A percentile compares a stretch with the other conserved stretches of the same genome.
These are phyloP conservation scores for Vitis vinifera DNA, from an alignment of 164 flowering plant genomes.

Conservation along the genomic window ASM3070453v1 NC_081816.1:21497001-21497500, in stretches of 20 bases:
- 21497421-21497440: conserved; percentile 15
- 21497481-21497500: too few relatives aligned
- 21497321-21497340: conserved; percentile 43
- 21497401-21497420: conserved; percentile 21
- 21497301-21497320: conserved; percentile 38
- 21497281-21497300: conserved; percentile 25
- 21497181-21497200: conserved; percentile 35
- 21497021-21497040: conserved; percentile 38
- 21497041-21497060: conserved; percentile 48
- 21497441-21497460: conserved; percentile 14
- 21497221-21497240: conserved; percentile 42
- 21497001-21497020: conserved; percentile 30
- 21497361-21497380: conserved; percentile 21
- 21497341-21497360: conserved; percentile 46
- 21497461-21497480: too few relatives aligned
- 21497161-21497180: conserved; percentile 52
- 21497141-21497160: conserved; percentile 22
- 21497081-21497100: conserved; percentile 45
- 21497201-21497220: conserved; percentile 42
- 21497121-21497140: conserved; percentile 24
- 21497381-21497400: conserved; percentile 13
- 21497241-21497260: conserved; percentile 41
- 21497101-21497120: conserved; percentile 34
- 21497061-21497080: conserved; percentile 36
- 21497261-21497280: conserved; percentile 45